Conservation (phyloP, 2,329 filamentous ascomycete species). For the Didymella arachidicola region DNA sequence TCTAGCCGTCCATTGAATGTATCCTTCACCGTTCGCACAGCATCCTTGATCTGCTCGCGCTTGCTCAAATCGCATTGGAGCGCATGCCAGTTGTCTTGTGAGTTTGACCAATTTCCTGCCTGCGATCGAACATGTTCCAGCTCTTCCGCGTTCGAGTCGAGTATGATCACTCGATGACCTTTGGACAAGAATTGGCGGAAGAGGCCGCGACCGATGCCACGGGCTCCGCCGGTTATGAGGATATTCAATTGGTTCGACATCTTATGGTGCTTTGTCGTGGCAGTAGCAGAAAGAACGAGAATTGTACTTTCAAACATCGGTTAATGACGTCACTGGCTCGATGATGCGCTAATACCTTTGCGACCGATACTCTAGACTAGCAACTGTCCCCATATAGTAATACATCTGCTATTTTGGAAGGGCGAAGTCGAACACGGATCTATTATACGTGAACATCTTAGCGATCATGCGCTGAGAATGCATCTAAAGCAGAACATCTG, state of each 20-base stretch:
- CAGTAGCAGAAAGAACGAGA: neutral
- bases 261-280: neutral
- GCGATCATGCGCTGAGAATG: too few species aligned
- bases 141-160: constrained; percentile 55
- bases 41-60: constrained; percentile 46
- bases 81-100: constrained; percentile 28
- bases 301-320: too few species aligned
- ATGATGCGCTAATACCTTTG: neutral
- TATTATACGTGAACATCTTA: too few species aligned
- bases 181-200: constrained; percentile 53
- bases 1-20: constrained; percentile 48
- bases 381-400: too few species aligned
- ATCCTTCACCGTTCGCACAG: constrained; percentile 47
- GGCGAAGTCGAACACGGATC: too few species aligned
- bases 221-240: constrained; percentile 54
- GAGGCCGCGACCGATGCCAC: constrained; percentile 57
- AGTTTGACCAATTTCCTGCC: constrained; percentile 39
- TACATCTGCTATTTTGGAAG: too few species aligned
- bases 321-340: neutral
- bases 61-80: constrained; percentile 53
- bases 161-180: constrained; percentile 57
- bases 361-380: too few species aligned
- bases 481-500: too few species aligned
- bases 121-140: constrained; percentile 47
- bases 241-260: constrained; percentile 31